Percentiles rank a stretch among this genome's conserved stretches.
Conservation (phyloP, 2,329 filamentous ascomycete species). For the Huntiella savannae region DNA sequence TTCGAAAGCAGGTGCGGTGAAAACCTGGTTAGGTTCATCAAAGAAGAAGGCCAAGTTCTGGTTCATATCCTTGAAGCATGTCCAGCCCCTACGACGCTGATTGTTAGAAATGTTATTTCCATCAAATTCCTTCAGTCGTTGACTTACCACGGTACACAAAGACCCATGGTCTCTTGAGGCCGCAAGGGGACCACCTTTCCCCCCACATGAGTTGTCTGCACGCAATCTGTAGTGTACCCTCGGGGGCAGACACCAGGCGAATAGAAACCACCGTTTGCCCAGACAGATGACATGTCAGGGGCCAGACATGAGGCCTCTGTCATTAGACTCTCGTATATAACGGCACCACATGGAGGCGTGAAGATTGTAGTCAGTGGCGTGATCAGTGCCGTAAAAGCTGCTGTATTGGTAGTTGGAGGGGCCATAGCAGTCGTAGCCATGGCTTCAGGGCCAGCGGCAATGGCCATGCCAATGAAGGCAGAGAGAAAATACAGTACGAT, state of each 20-base stretch:
- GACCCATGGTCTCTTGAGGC: conserved; percentile 15
- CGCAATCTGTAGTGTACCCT: conserved; percentile 16
- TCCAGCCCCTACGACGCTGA: conserved; percentile 4
- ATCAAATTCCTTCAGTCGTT: background rate
- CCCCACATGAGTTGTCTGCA: conserved; percentile 12
- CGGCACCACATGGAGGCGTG: conserved; percentile 6
- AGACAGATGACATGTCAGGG: conserved; percentile 12
- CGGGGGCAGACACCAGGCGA: conserved; percentile 17
- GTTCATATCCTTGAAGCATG: conserved; percentile 12
- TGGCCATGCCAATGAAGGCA: background rate
- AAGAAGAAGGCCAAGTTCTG: conserved; percentile 14
- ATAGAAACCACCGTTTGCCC: conserved; percentile 16
- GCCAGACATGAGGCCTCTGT: conserved; percentile 5
- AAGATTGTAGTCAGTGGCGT: conserved; percentile 8
- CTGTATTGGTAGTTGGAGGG: background rate
- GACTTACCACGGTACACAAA: conserved; percentile 16
- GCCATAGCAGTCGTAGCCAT: conserved; percentile 1
- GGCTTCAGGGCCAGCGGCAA: conserved; percentile 1
- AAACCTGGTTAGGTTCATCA: conserved; percentile 13
- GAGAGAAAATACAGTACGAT: background rate
- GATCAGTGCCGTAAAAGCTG: background rate
- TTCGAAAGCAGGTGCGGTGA: conserved; percentile 17
- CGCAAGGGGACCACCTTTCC: conserved; percentile 13
- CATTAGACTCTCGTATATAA: conserved; percentile 5
- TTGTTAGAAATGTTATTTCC: background rate